phyloP scores from a whole-genome alignment of 108 stramenopile species.

The Cyclotella kingstonii region DNA sequence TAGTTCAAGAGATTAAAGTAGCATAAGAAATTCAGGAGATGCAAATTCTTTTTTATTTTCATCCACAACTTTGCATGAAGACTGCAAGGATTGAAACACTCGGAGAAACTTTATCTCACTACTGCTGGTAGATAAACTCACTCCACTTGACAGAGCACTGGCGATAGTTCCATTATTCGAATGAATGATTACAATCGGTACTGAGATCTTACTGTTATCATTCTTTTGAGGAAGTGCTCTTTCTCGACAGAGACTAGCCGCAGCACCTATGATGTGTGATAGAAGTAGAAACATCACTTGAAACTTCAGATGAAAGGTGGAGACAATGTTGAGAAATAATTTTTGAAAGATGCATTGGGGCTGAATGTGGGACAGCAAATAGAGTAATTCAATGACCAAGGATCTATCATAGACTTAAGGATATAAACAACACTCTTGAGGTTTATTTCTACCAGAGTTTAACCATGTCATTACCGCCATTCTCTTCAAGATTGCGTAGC shows the following conservation, averaged over 20 bases:
- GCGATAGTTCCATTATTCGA: slow-evolving; percentile 23
- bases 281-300: too few species aligned
- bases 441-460: slow-evolving; percentile 59
- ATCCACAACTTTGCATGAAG: slow-evolving; percentile 66
- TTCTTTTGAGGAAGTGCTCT: slow-evolving; percentile 3
- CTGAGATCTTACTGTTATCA: background rate
- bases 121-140: slow-evolving; percentile 82
- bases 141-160: slow-evolving; percentile 67
- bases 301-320: too few species aligned
- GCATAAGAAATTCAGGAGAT: slow-evolving; percentile 52
- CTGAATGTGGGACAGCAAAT: slow-evolving; percentile 74
- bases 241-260: slow-evolving; percentile 55
- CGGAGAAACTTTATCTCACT: slow-evolving; percentile 88
- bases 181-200: background rate
- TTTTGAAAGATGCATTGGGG: slow-evolving; percentile 76
- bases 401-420: slow-evolving; percentile 17
- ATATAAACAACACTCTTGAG: slow-evolving; percentile 47
- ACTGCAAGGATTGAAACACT: slow-evolving; percentile 83
- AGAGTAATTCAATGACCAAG: slow-evolving; percentile 62
- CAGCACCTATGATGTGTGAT: too few species aligned
- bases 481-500: slow-evolving; percentile 17
- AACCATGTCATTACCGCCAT: slow-evolving; percentile 40
- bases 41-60: slow-evolving; percentile 43
- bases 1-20: slow-evolving; percentile 70
- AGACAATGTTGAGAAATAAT: slow-evolving; percentile 79